Evolutionary conservation across 352 stramenopile genomes (phyloP).

Genomic region (Phytophthora pini): DNA sequence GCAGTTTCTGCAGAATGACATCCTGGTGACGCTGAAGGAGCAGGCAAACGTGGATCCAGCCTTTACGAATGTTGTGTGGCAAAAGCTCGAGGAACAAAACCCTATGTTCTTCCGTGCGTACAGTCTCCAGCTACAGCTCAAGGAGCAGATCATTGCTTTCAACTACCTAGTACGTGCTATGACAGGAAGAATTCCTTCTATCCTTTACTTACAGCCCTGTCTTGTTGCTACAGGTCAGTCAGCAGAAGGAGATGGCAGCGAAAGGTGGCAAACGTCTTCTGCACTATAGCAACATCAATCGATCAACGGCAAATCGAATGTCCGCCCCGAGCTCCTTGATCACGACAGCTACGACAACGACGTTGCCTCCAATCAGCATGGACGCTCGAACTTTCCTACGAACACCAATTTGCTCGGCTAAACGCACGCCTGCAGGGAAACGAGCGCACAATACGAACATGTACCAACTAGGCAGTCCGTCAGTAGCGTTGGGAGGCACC

Average conservation of each 20-base stretch:
- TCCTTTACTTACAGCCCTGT: too few species aligned
- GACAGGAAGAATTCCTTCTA: neutral
- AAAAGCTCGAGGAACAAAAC: constrained; percentile 93
- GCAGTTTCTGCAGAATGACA: constrained; percentile 50
- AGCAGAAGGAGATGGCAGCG: constrained; percentile 76
- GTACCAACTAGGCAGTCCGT: constrained; percentile 28
- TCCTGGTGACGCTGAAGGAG: constrained; percentile 60
- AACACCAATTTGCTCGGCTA: constrained; percentile 33
- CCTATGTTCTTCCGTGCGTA: constrained; percentile 91
- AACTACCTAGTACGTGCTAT: constrained; percentile 85
- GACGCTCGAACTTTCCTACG: constrained; percentile 39
- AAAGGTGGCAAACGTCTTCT: constrained; percentile 49
- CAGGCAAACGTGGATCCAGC: constrained; percentile 86
- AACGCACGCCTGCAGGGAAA: constrained; percentile 32
- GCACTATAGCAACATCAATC: constrained; percentile 38
- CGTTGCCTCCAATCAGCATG: constrained; percentile 40
- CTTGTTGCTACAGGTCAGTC: constrained; percentile 44
- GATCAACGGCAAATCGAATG: constrained; percentile 13
- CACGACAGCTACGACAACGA: constrained; percentile 28
- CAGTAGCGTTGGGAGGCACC: constrained; percentile 14
- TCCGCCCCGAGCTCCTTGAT: constrained; percentile 26
- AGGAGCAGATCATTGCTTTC: constrained; percentile 92
- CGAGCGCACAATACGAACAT: constrained; percentile 33
- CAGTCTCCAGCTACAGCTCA: constrained; percentile 82
- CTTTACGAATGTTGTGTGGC: constrained; percentile 90